Percentiles rank a stretch among this genome's conserved stretches.
phyloP scores from a whole-genome alignment of 2,329 filamentous ascomycete genomes.

The Pseudogymnoascus sp. region DNA sequence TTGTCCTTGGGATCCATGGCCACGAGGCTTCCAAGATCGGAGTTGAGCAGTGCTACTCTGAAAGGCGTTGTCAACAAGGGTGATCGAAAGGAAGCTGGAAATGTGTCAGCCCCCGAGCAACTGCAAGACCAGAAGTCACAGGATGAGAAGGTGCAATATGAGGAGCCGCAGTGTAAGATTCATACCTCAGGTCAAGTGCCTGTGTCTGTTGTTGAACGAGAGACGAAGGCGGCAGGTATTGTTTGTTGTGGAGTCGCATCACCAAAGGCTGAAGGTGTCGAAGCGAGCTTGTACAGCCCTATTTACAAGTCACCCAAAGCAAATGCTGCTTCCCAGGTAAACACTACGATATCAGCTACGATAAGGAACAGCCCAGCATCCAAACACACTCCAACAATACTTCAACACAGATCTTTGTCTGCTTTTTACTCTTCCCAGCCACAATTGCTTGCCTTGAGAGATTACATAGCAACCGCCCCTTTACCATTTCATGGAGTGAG shows the following conservation, averaged over 20 bases:
- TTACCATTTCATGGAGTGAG: not conserved
- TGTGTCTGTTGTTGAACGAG: not conserved
- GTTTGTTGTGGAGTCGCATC: not conserved
- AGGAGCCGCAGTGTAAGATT: not conserved
- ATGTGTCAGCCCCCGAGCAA: not conserved
- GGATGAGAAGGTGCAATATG: not conserved
- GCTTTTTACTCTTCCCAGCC: not conserved
- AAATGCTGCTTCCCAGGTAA: not conserved
- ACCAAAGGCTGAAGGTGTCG: not conserved
- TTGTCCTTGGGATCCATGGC: not conserved
- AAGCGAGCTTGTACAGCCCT: conserved; percentile 1
- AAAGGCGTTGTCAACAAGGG: not conserved
- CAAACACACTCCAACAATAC: not conserved
- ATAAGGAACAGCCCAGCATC: not conserved
- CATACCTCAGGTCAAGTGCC: not conserved
- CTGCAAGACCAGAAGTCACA: not conserved
- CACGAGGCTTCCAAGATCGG: not conserved
- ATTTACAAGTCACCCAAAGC: not conserved
- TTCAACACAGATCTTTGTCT: not conserved
- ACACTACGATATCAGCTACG: not conserved
- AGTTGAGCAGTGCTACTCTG: not conserved
- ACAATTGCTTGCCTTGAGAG: not conserved
- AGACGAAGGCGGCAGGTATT: not conserved
- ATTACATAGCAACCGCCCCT: not conserved
- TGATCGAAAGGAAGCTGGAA: not conserved